These are phyloP conservation scores for Lathyrus aphaca DNA, from an alignment of 306 rosid species.

Conservation along the genomic window DNA sequence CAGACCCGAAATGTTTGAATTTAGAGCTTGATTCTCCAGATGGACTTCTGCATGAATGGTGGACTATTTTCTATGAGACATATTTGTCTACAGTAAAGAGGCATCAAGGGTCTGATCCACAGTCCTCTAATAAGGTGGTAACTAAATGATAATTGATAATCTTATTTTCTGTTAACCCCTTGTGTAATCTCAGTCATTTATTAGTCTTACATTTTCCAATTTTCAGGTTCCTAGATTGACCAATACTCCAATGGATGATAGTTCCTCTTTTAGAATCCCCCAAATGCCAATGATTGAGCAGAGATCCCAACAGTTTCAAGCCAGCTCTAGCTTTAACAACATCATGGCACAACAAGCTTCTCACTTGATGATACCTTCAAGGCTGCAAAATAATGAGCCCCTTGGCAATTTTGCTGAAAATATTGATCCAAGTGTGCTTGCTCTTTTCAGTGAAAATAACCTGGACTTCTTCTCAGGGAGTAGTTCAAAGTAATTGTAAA, in stretches of 20 bases:
- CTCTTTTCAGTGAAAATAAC: slow-evolving; percentile 28
- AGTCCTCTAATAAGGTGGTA: slow-evolving; percentile 40
- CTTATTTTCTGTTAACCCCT: slow-evolving; percentile 1
- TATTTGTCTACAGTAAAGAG: slow-evolving; percentile 5
- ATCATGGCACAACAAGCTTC: slow-evolving; percentile 32
- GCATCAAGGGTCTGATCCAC: slow-evolving; percentile 31
- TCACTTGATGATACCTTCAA: slow-evolving; percentile 5
- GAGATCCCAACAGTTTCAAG: slow-evolving; percentile 37
- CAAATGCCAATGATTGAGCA: slow-evolving; percentile 30
- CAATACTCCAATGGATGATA: slow-evolving; percentile 31
- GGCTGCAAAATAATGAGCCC: slow-evolving; percentile 10
- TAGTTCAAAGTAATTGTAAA: slow-evolving; percentile 45
- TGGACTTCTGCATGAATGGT: slow-evolving; percentile 67
- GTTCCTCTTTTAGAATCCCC: slow-evolving; percentile 34
- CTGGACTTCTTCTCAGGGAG: slow-evolving; percentile 19
- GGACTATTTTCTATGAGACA: slow-evolving; percentile 51
- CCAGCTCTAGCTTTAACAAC: slow-evolving; percentile 22
- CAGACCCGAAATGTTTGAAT: no score
- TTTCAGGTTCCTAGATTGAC: slow-evolving; percentile 45
- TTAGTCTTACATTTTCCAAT: slow-evolving; percentile 6
- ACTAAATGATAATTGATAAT: not conserved
- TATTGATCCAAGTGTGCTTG: slow-evolving; percentile 30
- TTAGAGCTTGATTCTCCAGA: slow-evolving; percentile 44
- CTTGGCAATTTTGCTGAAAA: slow-evolving; percentile 18
- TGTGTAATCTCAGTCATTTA: not conserved